phyloP scores from a whole-genome alignment of 139 green algal genomes.

The Edaphochlamys debaryana region DNA sequence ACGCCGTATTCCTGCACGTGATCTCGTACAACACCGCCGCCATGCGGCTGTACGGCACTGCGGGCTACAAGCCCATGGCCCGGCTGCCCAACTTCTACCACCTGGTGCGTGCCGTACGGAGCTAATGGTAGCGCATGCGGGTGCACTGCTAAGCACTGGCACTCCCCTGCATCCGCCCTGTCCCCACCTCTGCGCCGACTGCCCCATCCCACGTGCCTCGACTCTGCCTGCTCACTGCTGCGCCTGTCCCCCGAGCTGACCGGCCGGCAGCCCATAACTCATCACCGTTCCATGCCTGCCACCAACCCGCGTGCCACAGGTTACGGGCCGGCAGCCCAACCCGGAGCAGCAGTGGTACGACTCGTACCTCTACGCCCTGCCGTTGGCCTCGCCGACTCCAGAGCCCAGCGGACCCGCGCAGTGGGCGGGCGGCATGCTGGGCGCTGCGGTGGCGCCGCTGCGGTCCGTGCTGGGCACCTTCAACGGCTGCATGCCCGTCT shows the following conservation, averaged over 20 bases:
- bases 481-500: slow-evolving; percentile 46
- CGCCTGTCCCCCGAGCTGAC: neutral
- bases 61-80: slow-evolving; percentile 38
- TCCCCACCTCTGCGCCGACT: too few relatives aligned
- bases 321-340: slow-evolving; percentile 29
- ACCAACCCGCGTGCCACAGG: too few relatives aligned
- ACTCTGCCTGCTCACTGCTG: too few relatives aligned
- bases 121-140: neutral
- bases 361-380: slow-evolving; percentile 47
- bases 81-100: slow-evolving; percentile 50
- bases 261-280: slow-evolving; percentile 31
- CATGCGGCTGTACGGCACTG: slow-evolving; percentile 48
- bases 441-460: slow-evolving; percentile 39
- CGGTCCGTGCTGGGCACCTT: slow-evolving; percentile 32
- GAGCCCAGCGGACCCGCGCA: neutral
- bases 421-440: slow-evolving; percentile 48
- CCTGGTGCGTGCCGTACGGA: neutral
- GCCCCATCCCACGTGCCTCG: too few relatives aligned
- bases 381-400: neutral
- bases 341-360: slow-evolving; percentile 27
- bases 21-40: slow-evolving; percentile 59
- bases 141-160: neutral
- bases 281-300: too few relatives aligned
- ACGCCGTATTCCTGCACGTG: slow-evolving; percentile 57
- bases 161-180: too few relatives aligned